Conservation (phyloP, 345 rosid species). For the Salix koriyanagi region DNA sequence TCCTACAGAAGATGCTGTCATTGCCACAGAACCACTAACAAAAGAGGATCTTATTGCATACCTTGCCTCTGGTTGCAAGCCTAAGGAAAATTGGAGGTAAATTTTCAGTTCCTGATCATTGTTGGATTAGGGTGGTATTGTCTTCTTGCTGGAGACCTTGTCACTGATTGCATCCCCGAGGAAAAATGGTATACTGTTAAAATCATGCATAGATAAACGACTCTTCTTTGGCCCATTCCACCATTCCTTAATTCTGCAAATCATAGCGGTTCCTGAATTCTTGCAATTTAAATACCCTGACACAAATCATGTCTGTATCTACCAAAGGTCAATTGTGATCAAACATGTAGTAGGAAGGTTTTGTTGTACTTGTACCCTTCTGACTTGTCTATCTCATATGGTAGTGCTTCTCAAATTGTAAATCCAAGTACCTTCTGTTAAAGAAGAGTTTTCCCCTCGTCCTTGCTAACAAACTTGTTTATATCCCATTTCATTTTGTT, state of each 20-base stretch:
- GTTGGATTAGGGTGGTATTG: background rate
- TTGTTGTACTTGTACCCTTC: background rate
- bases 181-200: background rate
- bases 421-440: background rate
- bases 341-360: background rate
- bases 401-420: background rate
- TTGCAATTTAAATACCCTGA: background rate
- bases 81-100: conserved; percentile 96
- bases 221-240: background rate
- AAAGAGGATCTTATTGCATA: conserved; percentile 84
- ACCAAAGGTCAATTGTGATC: background rate
- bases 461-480: background rate
- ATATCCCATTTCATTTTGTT: background rate
- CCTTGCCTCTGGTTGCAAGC: conserved; percentile 95
- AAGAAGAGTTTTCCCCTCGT: background rate
- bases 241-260: background rate
- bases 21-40: conserved; percentile 73
- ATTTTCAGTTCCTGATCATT: background rate
- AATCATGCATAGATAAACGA: background rate
- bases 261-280: background rate
- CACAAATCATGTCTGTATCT: background rate
- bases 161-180: background rate
- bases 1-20: conserved; percentile 77
- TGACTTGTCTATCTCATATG: background rate
- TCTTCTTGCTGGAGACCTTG: background rate